phyloP scores from a whole-genome alignment of 257 asterid genomes.

The Solanum peruvianum region DNA sequence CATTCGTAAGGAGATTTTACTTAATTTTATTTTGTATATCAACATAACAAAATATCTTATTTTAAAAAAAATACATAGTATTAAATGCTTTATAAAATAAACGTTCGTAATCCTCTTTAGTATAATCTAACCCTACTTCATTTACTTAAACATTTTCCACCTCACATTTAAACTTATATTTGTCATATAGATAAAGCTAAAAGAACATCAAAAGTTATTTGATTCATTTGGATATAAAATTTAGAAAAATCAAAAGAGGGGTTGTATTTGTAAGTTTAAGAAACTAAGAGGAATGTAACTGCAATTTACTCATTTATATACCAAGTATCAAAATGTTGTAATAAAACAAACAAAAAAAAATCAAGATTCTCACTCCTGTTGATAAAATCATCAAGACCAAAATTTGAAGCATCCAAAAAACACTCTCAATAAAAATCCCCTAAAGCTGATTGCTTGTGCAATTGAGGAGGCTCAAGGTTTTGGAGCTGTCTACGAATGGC shows the following conservation, averaged over 20 bases:
- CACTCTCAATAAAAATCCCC: neutral
- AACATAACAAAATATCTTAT: too few species aligned
- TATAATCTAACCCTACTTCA: too few species aligned
- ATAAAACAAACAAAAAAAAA: too few species aligned
- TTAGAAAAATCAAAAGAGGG: neutral
- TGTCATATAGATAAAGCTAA: neutral
- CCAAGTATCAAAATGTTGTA: neutral
- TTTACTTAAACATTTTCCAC: neutral
- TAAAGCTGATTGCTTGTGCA: neutral
- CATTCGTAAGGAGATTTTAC: too few species aligned
- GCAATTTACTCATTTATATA: too few species aligned
- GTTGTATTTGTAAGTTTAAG: neutral
- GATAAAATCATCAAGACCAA: neutral
- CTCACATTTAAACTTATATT: too few species aligned
- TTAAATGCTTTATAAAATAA: too few species aligned
- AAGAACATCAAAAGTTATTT: neutral
- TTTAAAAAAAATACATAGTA: too few species aligned
- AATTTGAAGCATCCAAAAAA: neutral
- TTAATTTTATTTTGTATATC: too few species aligned
- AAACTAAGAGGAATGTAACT: neutral
- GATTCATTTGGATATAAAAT: neutral
- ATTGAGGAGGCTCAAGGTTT: neutral
- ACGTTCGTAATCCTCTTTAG: neutral
- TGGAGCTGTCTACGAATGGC: constrained; percentile 22
- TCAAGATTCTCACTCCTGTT: neutral